These are phyloP conservation scores for Phaeosphaeriaceae sp. DNA, from an alignment of 2,329 filamentous ascomycete genomes.

Conservation along the genomic window DNA sequence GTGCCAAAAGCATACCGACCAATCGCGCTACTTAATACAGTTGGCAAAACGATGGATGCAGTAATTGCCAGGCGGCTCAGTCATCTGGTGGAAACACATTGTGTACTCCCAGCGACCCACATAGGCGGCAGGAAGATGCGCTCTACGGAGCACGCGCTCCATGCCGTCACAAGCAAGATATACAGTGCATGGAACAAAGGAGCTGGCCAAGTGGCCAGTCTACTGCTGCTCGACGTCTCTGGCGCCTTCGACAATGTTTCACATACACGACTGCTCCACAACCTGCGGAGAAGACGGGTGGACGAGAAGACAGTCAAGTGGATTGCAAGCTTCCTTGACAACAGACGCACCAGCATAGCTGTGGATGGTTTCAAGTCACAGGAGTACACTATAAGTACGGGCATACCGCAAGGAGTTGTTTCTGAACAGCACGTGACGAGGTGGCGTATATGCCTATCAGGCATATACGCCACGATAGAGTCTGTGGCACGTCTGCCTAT, in stretches of 20 bases:
- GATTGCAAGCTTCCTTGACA: too few species aligned
- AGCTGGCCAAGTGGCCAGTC: conserved; percentile 25
- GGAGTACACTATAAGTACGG: too few species aligned
- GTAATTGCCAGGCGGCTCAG: conserved; percentile 26
- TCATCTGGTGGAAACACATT: conserved; percentile 18
- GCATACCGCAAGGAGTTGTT: too few species aligned
- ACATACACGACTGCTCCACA: too few species aligned
- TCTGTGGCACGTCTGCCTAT: too few species aligned
- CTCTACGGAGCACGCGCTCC: conserved; percentile 34
- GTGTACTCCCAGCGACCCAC: conserved; percentile 30
- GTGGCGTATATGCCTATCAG: not conserved
- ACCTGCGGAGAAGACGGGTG: too few species aligned
- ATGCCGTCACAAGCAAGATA: conserved; percentile 33
- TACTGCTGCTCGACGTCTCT: conserved; percentile 39
- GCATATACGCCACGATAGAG: too few species aligned
- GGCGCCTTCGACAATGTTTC: too few species aligned
- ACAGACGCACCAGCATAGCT: too few species aligned
- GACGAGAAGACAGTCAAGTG: too few species aligned
- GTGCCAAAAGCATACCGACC: conserved; percentile 32
- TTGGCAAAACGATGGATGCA: conserved; percentile 37
- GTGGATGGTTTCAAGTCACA: too few species aligned
- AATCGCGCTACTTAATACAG: conserved; percentile 34
- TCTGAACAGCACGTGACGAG: not conserved
- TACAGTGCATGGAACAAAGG: conserved; percentile 24
- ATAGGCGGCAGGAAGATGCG: conserved; percentile 33